Evolutionary conservation across 345 rosid species (phyloP), one percentile per base, ranked within the genome.

Genomic region (Lepidium sativum): DNA sequence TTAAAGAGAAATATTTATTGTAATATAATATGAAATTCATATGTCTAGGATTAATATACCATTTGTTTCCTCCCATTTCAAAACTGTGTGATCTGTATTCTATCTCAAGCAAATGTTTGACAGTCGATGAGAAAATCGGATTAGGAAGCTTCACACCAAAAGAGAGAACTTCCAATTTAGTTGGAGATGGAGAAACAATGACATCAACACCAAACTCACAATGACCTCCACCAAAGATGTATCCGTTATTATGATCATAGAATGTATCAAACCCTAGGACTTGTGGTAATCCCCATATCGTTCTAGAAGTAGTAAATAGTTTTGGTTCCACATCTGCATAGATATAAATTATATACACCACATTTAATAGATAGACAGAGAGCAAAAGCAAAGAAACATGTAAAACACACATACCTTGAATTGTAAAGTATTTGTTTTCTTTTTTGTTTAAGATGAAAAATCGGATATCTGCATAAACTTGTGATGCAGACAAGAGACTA

Each of bases 181-280:
- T 49, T 3, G 48, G 56, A n/a, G 68, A 57, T 25, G 57, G 13
- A 49, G 6, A 8, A 37, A 49, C 57, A 37, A 21, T 10, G 48
- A 53, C 7, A 52, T 65, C 69, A 31, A 53, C 63, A 44, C 63
- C 70, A 54, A 66, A 66, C 54, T 66, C 63, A 16, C 54, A 54
- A 4, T 54, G 63, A 44, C 16, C 56, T 45, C 49, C 64, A 21
- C 37, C 56, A 17, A 45, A 67, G 20, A 45, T 3, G 2, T 67
- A 67, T 35, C 71, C 48, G 1, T 23, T 55, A 16, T 56, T 14
- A 25, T 0, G 39, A 20, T 47, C 25, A 8, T 6, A 23, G 56
- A 67, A 67, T 12, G 39, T 67, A 23, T 8, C 49, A 67, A 35
- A 40, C 6, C 29, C 0, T 8, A 56, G 39, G 10, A 56, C 64